Base-by-base conservation (phyloP, 345 rosid genomes). In the Eutrema heterophyllum region DNA sequence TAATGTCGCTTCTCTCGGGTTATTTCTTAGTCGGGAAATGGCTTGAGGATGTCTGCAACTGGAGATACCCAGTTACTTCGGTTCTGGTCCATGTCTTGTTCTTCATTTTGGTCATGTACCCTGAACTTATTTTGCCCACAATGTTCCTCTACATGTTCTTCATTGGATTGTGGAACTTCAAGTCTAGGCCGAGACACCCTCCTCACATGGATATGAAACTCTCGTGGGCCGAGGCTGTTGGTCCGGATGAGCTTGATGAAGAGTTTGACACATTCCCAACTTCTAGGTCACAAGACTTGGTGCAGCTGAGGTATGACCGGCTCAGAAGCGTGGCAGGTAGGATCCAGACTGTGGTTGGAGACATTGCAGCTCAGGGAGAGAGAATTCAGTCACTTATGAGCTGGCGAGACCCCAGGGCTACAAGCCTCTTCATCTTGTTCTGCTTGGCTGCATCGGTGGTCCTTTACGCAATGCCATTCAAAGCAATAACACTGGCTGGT, bases 321-420 rank as follows among this genome's bases (percentile, higher is more conserved):
- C 90, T 92, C 4, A 81, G 98, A 74, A 84, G 91, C 9, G 84
- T 90, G 26, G 89, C 97, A 0, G 93, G 93, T 64, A 86, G 97
- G 83, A 86, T 92, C 30, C 96, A 92, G 54, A 86, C 88, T 1
- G 87, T 89, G 2, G 87, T 84, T 7, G 98, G 98, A 0, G 91
- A 92, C 58, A 81, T 90, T 29, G 96, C 98, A 14, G 84, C 94
- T 2, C 93, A 90, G 45, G 97, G 98, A 44, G 95, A 92, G 85
- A 93, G 97, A 57, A 26, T 86, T 49, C 86, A 90, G 76, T 84
- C 93, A 21, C 82, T 86, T 26, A 68, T 90, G 29, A 80, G 84
- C 55, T 93, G 96, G 98, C 81, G 91, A 74, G 97, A 93, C 41
- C 95, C 98, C 0, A 83, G 93, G 71, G 97, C 95, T 5, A 90